Conservation (phyloP, 2,329 filamentous ascomycete genomes). For the Monascus ruber region DNA sequence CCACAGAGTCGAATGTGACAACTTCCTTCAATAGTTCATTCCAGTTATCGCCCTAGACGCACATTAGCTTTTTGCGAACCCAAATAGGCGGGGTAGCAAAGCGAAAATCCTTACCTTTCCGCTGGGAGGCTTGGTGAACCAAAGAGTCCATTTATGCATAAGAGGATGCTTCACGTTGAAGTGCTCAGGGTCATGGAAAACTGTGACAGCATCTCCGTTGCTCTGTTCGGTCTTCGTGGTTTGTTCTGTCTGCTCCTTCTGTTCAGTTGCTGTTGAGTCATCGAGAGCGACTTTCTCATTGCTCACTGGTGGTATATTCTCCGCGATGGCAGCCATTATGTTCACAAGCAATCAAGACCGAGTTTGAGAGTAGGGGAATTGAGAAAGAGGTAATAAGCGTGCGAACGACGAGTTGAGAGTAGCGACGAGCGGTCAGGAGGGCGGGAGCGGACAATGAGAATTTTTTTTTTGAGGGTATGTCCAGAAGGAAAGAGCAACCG, state of each 20-base stretch:
- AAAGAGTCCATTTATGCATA: constrained; percentile 95
- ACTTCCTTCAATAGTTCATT: constrained; percentile 96
- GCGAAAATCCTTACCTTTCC: constrained; percentile 60
- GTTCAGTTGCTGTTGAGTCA: constrained; percentile 32
- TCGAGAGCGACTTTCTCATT: constrained; percentile 47
- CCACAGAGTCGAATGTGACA: constrained; percentile 95
- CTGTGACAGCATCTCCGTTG: constrained; percentile 61
- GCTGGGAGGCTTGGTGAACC: constrained; percentile 97
- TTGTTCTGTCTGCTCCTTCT: constrained; percentile 21
- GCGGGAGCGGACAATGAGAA: constrained; percentile 7
- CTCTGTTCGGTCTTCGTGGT: constrained; percentile 4
- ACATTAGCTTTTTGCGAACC: constrained; percentile 6
- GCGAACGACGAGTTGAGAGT: too few relatives aligned
- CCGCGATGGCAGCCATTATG: constrained; percentile 27
- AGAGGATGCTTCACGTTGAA: constrained; percentile 99
- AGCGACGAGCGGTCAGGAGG: constrained; percentile 4
- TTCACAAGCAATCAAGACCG: constrained; percentile 5
- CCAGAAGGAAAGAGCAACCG: constrained; percentile 16
- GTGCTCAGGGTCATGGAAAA: constrained; percentile 97
- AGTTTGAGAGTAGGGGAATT: constrained; percentile 1
- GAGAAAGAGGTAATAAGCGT: too few relatives aligned
- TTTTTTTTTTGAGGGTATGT: constrained; percentile 9
- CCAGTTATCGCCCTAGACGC: constrained; percentile 82
- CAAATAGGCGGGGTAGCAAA: neutral
- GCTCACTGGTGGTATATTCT: constrained; percentile 25